These are phyloP conservation scores for Suhomyces kunorum DNA, from an alignment of 1,139 yeast species.

Conservation along the genomic window DNA sequence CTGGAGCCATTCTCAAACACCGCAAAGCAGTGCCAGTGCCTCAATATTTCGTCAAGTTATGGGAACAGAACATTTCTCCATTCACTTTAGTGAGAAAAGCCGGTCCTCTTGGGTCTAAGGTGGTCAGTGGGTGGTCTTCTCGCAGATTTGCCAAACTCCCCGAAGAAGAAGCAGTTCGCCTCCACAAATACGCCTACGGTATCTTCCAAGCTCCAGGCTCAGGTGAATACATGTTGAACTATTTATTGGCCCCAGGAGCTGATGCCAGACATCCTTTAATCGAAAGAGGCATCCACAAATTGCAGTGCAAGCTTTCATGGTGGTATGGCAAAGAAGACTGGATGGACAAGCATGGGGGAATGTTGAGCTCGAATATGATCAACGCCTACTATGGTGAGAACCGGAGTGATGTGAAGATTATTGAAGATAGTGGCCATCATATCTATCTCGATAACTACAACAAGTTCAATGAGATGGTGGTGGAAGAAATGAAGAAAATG, in stretches of 20 bases:
- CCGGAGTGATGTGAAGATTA: constrained; percentile 43
- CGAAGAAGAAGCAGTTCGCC: constrained; percentile 36
- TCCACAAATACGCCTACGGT: constrained; percentile 69
- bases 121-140: constrained; percentile 78
- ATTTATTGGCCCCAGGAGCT: constrained; percentile 72
- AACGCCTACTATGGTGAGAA: constrained; percentile 26
- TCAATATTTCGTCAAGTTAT: constrained; percentile 59
- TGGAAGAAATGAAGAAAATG: constrained; percentile 50
- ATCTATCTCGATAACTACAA: constrained; percentile 61
- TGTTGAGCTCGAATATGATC: constrained; percentile 39
- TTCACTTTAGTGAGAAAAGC: constrained; percentile 64
- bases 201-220: constrained; percentile 72
- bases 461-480: constrained; percentile 51
- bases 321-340: constrained; percentile 75
- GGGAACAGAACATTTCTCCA: constrained; percentile 75
- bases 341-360: constrained; percentile 70
- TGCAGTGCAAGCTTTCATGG: constrained; percentile 61
- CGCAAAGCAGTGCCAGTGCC: constrained; percentile 53
- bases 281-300: constrained; percentile 47
- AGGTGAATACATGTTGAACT: constrained; percentile 75
- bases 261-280: constrained; percentile 65
- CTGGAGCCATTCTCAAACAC: constrained; percentile 62
- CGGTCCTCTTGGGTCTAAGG: constrained; percentile 66
- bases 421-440: constrained; percentile 69
- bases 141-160: constrained; percentile 59